Base-by-base conservation (phyloP, 225 moss, liverwort and hornwort species). In the Marchantia paleacea region DNA sequence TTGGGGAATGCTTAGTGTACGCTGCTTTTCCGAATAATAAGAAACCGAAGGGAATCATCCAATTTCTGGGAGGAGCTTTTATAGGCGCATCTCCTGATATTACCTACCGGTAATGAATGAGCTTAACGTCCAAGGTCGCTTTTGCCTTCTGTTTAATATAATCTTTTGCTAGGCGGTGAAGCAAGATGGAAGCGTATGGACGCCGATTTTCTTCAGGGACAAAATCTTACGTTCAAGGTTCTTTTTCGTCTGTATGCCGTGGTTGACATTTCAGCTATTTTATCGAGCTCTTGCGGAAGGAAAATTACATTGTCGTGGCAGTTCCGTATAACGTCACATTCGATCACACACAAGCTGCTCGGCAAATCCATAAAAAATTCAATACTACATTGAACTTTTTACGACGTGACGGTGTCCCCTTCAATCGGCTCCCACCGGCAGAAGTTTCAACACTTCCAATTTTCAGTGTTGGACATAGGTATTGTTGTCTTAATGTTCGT, bases 381-480 rank as follows among this genome's bases (percentile, higher is more conserved):
- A 93, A 85, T 81, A 86, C 73, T 76, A 87, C 89, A 81, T 30
- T 97, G 73, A 84, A 81, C 72, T 75, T 76, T 75, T 73, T 97
- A 52, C 92, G 82, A 50, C 74, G 51, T 55, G 63, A 79, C 20
- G 93, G 93, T 69, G 85, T 88, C 69, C 84, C 86, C 61, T 52
- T 57, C 13, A 68, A 83, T 75, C 85, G 85, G 67, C 82, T 95
- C 49, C 84, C 87, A 70, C 84, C 92, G 55, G 83, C 87, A 77
- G 92, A 91, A 52, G 75, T 92, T 68, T 86, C 87, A 22, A 81
- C 77, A 19, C 91, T 97, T 78, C 91, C 93, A 52, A 81, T 97
- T 19, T 97, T 88, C 88, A 92, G 94, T 84, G 97, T 97, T 69
- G 97, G 97, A 66, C 97, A 97, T 86, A 97, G 97, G 97, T 94